Conservation (phyloP, 768 basidiomycete species). For the Heimioporus sp. region DNA sequence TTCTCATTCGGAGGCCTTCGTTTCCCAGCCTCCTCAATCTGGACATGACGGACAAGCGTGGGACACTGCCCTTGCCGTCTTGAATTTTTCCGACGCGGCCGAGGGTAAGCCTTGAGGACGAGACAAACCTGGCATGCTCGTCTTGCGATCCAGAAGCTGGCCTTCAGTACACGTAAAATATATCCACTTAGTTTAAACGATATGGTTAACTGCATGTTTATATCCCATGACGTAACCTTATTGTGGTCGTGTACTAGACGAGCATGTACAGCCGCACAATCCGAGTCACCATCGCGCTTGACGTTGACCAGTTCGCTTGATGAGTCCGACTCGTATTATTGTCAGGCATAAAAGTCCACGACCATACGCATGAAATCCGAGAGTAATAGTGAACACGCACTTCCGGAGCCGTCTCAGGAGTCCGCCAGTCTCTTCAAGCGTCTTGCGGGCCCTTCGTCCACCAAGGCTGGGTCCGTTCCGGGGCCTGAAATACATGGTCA, state of each 20-base stretch:
- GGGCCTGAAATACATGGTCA: background rate
- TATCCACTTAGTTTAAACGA: background rate
- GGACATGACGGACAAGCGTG: constrained; percentile 24
- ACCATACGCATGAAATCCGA: constrained; percentile 19
- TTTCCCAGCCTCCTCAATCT: constrained; percentile 1
- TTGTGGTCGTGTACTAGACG: background rate
- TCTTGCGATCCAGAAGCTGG: constrained; percentile 10
- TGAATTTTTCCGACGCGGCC: constrained; percentile 18
- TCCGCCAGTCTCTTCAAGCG: constrained; percentile 70
- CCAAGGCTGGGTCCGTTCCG: constrained; percentile 76
- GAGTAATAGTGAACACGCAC: constrained; percentile 8
- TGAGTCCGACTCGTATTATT: background rate
- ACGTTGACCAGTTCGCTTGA: no score
- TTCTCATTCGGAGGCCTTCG: constrained; percentile 8
- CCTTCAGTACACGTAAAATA: background rate
- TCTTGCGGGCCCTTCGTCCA: constrained; percentile 85
- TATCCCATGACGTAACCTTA: no score
- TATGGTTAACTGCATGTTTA: no score
- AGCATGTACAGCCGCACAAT: constrained; percentile 4
- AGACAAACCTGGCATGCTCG: background rate
- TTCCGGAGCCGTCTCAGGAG: constrained; percentile 50
- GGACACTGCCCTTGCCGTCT: constrained; percentile 28
- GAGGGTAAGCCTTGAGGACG: background rate
- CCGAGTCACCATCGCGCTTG: background rate
- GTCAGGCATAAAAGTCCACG: background rate